Evolutionary conservation across 257 asterid species (phyloP), one percentile per base, ranked within the genome.

Genomic region (Scutellaria minor): DNA sequence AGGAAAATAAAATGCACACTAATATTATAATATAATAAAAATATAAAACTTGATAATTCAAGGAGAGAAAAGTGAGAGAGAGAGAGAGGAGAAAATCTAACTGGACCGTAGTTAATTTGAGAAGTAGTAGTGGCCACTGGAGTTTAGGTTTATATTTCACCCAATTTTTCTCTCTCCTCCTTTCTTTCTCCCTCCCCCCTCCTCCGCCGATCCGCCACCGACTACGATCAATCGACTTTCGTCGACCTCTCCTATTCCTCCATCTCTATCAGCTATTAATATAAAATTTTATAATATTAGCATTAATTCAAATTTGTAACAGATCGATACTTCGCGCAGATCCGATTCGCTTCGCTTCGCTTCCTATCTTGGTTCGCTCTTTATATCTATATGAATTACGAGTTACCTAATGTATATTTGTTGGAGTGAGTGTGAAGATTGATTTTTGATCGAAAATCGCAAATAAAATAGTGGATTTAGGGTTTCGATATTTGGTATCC

Each of bases 271-370:
- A 22, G 56, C 45, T 69, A 63, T 55, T 61, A 20, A 50, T 10
- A 53, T 2, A 58, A 4, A 42, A 61, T 55, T 48, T 2, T 12
- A 10, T 4, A 27, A 24, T 63, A 72, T 64, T 73, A 57, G 58
- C 68, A 68, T 78, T 75, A 61, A 9, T 63, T 69, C 69, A 7
- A 75, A 62, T 68, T 78, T 24, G 65, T 42, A 48, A 46, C 78
- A 67, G 87, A 90, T 88, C 89, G 89, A 73, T 57, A 77, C 74
- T 71, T 79, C 65, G 64, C 47, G 74, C 68, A 79, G 89, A 85
- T 84, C 90, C 84, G 70, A 66, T 75, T 71, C 63, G 82, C 87
- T 77, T 71, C 63, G 82, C 87, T 77, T 77, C 77, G 85, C 78
- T 78, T 15, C 63, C 6, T 69, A 20, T 24, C 45, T 67, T 10